These are phyloP conservation scores for Vachellia collinsii DNA, from an alignment of 306 rosid genomes.

Conservation along the genomic window DNA sequence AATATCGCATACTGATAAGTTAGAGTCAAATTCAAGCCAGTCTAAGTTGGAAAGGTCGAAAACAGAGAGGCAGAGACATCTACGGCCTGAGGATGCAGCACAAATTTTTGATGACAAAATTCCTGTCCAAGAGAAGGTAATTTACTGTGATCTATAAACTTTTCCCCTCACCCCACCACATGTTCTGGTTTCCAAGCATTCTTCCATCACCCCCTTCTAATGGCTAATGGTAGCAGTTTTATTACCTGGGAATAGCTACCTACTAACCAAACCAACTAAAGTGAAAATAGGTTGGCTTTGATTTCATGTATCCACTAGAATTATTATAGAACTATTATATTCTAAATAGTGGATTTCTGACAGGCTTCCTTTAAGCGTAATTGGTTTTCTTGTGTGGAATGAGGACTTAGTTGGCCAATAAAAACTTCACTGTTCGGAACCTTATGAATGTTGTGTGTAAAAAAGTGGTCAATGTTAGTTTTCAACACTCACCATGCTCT, in stretches of 20 bases:
- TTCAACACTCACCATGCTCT: background rate
- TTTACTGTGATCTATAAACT: constrained; percentile 18
- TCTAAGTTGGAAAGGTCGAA: constrained; percentile 74
- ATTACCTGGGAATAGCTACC: background rate
- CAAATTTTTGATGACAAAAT: constrained; percentile 69
- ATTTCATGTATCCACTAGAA: background rate
- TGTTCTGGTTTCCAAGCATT: background rate
- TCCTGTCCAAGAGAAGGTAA: constrained; percentile 76
- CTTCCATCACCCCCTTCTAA: background rate
- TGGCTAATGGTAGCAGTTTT: background rate
- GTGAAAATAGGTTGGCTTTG: background rate
- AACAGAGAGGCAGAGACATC: constrained; percentile 72
- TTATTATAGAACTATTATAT: background rate
- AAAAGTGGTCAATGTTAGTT: background rate
- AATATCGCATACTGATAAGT: constrained; percentile 47
- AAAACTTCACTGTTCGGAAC: background rate
- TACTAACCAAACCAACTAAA: background rate
- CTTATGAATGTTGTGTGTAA: background rate
- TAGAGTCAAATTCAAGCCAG: constrained; percentile 51
- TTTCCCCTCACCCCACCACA: background rate
- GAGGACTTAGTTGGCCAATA: background rate
- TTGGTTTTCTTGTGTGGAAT: background rate
- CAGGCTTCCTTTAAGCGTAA: background rate
- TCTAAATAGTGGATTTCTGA: background rate
- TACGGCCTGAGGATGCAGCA: constrained; percentile 77